Evolutionary conservation across 2,329 filamentous ascomycete species (phyloP).

Genomic region (Aspergillus floridensis): DNA sequence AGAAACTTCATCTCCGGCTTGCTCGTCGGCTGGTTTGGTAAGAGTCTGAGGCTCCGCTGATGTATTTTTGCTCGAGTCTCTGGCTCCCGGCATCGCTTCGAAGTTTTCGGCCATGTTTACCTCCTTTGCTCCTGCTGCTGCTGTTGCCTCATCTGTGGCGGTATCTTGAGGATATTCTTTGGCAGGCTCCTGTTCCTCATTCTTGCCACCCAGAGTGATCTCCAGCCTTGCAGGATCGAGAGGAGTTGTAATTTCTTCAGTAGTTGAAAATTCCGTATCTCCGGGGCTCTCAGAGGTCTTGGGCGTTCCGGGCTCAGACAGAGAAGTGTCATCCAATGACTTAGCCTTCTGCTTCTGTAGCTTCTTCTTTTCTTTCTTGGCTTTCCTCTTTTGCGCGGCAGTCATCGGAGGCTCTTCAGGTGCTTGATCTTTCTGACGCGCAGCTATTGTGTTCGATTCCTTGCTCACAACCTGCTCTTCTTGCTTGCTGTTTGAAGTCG

Average conservation of each 20-base stretch:
- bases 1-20: not conserved
- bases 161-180: not conserved
- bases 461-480: conserved; percentile 10
- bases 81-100: not conserved
- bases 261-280: not conserved
- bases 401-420: conserved; percentile 17
- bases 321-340: not conserved
- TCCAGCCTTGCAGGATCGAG: not conserved
- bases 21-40: not conserved
- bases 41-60: not conserved
- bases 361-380: conserved; percentile 28
- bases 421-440: conserved; percentile 5
- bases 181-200: not conserved
- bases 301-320: not conserved
- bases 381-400: conserved; percentile 26
- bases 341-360: conserved; percentile 10
- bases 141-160: not conserved
- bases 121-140: not conserved
- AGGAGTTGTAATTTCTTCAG: not conserved
- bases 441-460: conserved; percentile 1
- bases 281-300: not conserved
- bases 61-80: not conserved
- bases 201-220: not conserved
- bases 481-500: conserved; percentile 1
- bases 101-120: too few species aligned